Percentiles rank a stretch among this genome's conserved stretches.
These are phyloP conservation scores for Trichoderma guizhouense DNA, from an alignment of 2,329 filamentous ascomycete genomes.

Conservation along the genomic window DNA sequence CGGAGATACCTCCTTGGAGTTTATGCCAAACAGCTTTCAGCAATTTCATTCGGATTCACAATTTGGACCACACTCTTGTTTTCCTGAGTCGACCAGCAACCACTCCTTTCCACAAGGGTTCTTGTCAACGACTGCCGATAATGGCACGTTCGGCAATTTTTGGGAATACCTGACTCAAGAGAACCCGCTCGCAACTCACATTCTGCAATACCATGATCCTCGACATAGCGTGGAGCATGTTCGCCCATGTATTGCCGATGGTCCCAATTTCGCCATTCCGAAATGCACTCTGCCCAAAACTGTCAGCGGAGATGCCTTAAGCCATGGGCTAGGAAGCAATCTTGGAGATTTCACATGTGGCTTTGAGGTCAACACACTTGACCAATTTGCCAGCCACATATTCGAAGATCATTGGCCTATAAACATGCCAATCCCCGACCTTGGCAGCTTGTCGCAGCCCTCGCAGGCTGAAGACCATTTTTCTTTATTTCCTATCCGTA, in stretches of 20 bases:
- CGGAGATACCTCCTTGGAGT: constrained; percentile 22
- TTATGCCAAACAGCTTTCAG: neutral
- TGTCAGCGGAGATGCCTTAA: constrained; percentile 13
- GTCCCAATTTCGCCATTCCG: constrained; percentile 25
- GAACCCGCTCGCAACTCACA: constrained; percentile 29
- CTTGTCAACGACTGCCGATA: constrained; percentile 18
- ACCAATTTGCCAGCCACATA: constrained; percentile 30
- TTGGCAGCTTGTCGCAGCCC: neutral
- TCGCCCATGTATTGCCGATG: constrained; percentile 29
- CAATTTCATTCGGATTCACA: neutral
- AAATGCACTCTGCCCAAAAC: constrained; percentile 30
- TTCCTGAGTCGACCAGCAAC: neutral
- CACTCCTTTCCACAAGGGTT: constrained; percentile 12
- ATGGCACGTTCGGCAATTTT: constrained; percentile 19
- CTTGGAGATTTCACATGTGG: constrained; percentile 27
- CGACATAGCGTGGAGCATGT: constrained; percentile 24
- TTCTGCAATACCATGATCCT: constrained; percentile 31
- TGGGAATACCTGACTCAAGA: constrained; percentile 23
- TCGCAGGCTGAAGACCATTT: neutral
- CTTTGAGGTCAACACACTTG: constrained; percentile 28
- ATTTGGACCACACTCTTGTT: neutral
- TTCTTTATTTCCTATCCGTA: neutral
- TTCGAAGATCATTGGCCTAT: constrained; percentile 27
- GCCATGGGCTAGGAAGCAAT: constrained; percentile 20
- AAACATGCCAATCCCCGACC: neutral